These are phyloP conservation scores for Entomortierella parvispora DNA, from an alignment of 192 early-diverging fungal genomes.

Conservation along the genomic window DNA sequence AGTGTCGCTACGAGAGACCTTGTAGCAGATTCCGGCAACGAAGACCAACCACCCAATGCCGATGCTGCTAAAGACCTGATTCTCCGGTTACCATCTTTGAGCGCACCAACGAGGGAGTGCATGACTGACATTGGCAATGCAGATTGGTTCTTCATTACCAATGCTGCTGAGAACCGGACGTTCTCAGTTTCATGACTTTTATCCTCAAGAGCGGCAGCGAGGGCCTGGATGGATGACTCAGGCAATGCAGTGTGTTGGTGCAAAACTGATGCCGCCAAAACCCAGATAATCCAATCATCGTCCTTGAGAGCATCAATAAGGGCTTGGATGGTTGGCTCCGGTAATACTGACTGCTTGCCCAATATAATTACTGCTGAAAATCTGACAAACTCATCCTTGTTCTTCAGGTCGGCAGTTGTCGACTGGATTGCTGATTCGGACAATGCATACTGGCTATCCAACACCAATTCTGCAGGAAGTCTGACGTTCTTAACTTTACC, in stretches of 20 bases:
- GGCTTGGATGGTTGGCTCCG: not conserved
- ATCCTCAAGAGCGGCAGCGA: not conserved
- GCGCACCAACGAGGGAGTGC: no score
- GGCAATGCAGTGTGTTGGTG: not conserved
- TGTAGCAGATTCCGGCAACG: no score
- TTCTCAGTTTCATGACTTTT: not conserved
- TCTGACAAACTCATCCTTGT: not conserved
- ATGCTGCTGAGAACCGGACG: no score
- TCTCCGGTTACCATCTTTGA: not conserved
- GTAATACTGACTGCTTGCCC: not conserved
- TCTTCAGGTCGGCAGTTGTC: not conserved
- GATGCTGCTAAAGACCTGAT: no score
- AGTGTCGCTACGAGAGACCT: no score
- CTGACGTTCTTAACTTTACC: not conserved
- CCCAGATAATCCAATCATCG: not conserved
- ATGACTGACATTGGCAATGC: no score
- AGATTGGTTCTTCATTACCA: no score
- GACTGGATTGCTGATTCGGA: slow-evolving; percentile 5
- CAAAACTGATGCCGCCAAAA: no score
- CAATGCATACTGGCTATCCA: not conserved
- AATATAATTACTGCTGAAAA: not conserved
- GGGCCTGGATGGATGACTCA: no score
- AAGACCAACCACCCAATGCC: no score
- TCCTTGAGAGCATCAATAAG: not conserved
- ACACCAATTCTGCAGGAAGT: not conserved